These are phyloP conservation scores for Vitis hybrid DNA, from an alignment of 177 flowering plant species.

Conservation along the genomic window DNA sequence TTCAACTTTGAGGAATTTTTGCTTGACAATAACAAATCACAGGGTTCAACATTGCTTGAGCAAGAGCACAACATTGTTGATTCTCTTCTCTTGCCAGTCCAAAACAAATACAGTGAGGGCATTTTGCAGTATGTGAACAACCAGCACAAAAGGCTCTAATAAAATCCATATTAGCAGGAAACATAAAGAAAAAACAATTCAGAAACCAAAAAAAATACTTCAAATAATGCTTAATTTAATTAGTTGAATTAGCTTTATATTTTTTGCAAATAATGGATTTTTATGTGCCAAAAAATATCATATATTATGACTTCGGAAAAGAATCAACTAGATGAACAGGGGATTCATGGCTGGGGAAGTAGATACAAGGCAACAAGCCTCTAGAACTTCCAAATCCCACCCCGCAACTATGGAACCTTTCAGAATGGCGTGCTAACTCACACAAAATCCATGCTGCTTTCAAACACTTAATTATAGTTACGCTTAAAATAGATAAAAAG, in stretches of 20 bases:
- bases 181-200: background rate
- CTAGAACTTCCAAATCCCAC: conserved; percentile 1
- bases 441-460: conserved; percentile 1
- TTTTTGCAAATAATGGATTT: background rate
- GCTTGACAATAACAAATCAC: background rate
- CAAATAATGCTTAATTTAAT: background rate
- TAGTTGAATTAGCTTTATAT: conserved; percentile 4
- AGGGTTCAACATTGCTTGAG: background rate
- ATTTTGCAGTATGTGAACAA: background rate
- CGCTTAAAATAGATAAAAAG: background rate
- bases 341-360: conserved; percentile 1
- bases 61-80: background rate
- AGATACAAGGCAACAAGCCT: background rate
- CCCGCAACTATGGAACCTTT: background rate
- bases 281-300: background rate
- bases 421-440: background rate
- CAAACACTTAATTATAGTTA: conserved; percentile 1
- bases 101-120: background rate
- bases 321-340: background rate
- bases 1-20: background rate
- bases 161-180: background rate
- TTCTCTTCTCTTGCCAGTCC: background rate
- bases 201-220: background rate
- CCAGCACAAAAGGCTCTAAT: background rate
- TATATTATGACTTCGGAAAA: conserved; percentile 3